Evolutionary conservation across 805 yeast genomes (phyloP).

Genomic region (Suhomyces emberorum): DNA sequence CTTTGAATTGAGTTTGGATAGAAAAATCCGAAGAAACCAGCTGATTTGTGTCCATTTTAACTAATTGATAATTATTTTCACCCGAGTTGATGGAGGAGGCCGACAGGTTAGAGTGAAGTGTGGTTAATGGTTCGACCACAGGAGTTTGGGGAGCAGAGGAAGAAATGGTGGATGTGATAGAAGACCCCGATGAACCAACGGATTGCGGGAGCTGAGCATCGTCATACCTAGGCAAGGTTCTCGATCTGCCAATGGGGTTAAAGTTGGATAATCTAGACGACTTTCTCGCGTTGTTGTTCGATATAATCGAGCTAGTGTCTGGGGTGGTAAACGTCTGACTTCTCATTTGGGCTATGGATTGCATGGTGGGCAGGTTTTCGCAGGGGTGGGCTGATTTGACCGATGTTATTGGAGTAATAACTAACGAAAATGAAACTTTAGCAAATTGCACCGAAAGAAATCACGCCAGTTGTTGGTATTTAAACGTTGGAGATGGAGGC

Average conservation of each 20-base stretch:
- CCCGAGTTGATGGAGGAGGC: constrained; percentile 5
- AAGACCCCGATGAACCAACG: neutral
- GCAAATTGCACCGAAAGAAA: neutral
- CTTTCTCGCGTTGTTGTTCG: constrained; percentile 6
- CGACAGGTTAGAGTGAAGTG: constrained; percentile 1
- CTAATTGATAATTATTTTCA: constrained; percentile 14
- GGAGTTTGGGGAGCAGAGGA: constrained; percentile 1
- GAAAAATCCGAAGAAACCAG: constrained; percentile 13
- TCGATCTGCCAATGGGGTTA: constrained; percentile 9
- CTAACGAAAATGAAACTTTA: no score
- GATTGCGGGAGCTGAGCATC: neutral
- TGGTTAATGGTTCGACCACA: neutral
- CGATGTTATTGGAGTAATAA: neutral
- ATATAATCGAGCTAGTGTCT: constrained; percentile 6
- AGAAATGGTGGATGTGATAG: neutral
- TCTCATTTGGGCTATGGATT: constrained; percentile 12
- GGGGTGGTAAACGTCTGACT: constrained; percentile 9
- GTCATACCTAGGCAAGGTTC: constrained; percentile 8
- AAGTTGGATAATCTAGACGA: constrained; percentile 11
- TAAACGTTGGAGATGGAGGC: neutral
- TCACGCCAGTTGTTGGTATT: neutral
- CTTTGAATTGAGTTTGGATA: constrained; percentile 14
- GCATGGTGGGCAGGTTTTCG: constrained; percentile 7
- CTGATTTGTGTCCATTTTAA: constrained; percentile 14
- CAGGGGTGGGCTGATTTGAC: neutral